A percentile compares a stretch with the other conserved stretches of the same genome.
Evolutionary conservation across 1,284 basidiomycete species (phyloP).

Genomic region (Ustilago trichophora): DNA sequence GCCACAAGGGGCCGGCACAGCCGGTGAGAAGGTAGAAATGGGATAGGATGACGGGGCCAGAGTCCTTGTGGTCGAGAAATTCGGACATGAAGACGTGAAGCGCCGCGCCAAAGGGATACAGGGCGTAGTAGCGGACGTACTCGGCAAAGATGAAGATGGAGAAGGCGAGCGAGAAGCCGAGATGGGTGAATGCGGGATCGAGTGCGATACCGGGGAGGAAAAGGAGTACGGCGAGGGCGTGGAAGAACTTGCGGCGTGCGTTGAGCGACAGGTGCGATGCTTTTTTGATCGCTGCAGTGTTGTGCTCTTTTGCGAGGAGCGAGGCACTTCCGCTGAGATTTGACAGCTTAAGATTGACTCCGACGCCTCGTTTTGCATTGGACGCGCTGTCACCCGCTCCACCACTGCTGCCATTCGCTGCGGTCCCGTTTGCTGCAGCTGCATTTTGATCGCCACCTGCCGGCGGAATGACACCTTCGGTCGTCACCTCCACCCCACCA

Average conservation of each 20-base stretch:
- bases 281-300: slow-evolving; percentile 44
- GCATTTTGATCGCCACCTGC: not conserved
- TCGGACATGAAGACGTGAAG: slow-evolving; percentile 94
- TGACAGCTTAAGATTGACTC: slow-evolving; percentile 30
- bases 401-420: not conserved
- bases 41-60: slow-evolving; percentile 92
- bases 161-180: slow-evolving; percentile 80
- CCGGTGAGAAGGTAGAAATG: slow-evolving; percentile 97
- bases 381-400: slow-evolving; percentile 2
- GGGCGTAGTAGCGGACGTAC: slow-evolving; percentile 84
- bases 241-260: slow-evolving; percentile 96
- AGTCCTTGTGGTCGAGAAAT: slow-evolving; percentile 94
- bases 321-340: slow-evolving; percentile 31
- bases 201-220: slow-evolving; percentile 91
- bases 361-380: slow-evolving; percentile 19
- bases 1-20: slow-evolving; percentile 91
- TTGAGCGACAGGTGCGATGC: slow-evolving; percentile 76
- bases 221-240: slow-evolving; percentile 92
- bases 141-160: slow-evolving; percentile 64
- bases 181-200: slow-evolving; percentile 94
- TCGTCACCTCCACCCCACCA: slow-evolving; percentile 19
- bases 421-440: slow-evolving; percentile 5
- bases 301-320: slow-evolving; percentile 38
- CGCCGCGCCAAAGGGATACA: slow-evolving; percentile 92
- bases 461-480: slow-evolving; percentile 6